Percentiles rank a stretch among this genome's conserved stretches.
phyloP scores from a whole-genome alignment of 225 moss, liverwort and hornwort genomes.

The Pseudoscleropodium purum region DNA sequence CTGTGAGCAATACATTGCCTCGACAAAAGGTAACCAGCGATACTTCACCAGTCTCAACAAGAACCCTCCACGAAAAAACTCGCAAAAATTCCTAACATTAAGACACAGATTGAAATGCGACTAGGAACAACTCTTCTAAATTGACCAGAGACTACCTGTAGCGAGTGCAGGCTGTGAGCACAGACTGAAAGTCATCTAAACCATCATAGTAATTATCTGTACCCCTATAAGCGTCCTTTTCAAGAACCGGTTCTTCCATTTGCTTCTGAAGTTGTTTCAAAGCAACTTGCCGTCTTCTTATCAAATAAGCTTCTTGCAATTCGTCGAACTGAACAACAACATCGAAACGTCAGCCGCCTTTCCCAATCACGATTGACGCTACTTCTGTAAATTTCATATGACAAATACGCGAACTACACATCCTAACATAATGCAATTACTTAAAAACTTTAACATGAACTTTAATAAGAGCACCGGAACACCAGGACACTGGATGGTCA shows the following conservation, averaged over 20 bases:
- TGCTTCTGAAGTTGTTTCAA: conserved; percentile 29
- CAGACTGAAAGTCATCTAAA: conserved; percentile 83
- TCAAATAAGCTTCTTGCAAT: conserved; percentile 84
- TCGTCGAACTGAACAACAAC: conserved; percentile 62
- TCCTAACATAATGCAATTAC: background rate
- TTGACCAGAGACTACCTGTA: conserved; percentile 47
- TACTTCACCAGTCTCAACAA: background rate
- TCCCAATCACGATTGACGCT: background rate
- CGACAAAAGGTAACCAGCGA: background rate
- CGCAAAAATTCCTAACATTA: background rate
- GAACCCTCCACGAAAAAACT: background rate
- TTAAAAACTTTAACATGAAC: background rate
- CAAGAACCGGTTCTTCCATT: conserved; percentile 20
- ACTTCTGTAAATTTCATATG: background rate
- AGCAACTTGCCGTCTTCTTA: conserved; percentile 60
- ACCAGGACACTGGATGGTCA: background rate
- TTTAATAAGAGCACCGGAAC: background rate
- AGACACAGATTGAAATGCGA: background rate
- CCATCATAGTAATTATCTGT: conserved; percentile 32
- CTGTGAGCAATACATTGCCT: background rate
- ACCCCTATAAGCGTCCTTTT: conserved; percentile 17
- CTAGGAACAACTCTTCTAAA: background rate
- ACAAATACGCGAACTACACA: background rate
- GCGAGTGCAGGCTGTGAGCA: conserved; percentile 77
- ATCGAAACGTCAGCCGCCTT: background rate